Conservation (phyloP, 2,329 filamentous ascomycete genomes). For the Xylariaceae sp. region DNA sequence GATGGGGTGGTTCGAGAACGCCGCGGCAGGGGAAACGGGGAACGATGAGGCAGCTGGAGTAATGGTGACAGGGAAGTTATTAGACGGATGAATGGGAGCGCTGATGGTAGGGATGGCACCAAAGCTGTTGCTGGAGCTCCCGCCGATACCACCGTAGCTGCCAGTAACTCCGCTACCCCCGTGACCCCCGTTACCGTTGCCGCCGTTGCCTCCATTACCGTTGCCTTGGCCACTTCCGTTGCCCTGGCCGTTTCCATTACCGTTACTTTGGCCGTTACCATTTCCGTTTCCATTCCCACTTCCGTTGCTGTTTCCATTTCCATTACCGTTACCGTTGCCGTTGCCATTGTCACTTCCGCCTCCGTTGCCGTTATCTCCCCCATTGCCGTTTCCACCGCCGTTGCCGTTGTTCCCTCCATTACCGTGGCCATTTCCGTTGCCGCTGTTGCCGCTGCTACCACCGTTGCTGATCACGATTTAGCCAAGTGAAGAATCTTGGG, state of each 20-base stretch:
- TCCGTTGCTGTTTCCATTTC: constrained; percentile 17
- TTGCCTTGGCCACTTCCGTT: constrained; percentile 18
- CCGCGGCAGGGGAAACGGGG: not conserved
- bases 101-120: constrained; percentile 29
- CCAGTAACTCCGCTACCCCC: not conserved
- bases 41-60: not conserved
- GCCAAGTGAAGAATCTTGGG: not conserved
- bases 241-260: constrained; percentile 16
- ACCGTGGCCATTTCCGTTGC: not conserved
- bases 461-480: constrained; percentile 19
- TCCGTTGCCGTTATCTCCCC: constrained; percentile 11
- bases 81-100: constrained; percentile 28
- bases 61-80: constrained; percentile 13
- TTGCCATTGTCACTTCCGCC: constrained; percentile 22
- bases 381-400: no score
- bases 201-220: constrained; percentile 8
- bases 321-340: constrained; percentile 11
- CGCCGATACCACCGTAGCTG: constrained; percentile 5
- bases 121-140: constrained; percentile 6
- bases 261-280: constrained; percentile 12
- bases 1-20: not conserved
- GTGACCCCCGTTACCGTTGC: not conserved
- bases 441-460: not conserved
- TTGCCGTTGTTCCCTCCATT: no score
- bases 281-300: not conserved